These are phyloP conservation scores for Cyberlindnera amylophila DNA, from an alignment of 805 yeast genomes.

Conservation along the genomic window DNA sequence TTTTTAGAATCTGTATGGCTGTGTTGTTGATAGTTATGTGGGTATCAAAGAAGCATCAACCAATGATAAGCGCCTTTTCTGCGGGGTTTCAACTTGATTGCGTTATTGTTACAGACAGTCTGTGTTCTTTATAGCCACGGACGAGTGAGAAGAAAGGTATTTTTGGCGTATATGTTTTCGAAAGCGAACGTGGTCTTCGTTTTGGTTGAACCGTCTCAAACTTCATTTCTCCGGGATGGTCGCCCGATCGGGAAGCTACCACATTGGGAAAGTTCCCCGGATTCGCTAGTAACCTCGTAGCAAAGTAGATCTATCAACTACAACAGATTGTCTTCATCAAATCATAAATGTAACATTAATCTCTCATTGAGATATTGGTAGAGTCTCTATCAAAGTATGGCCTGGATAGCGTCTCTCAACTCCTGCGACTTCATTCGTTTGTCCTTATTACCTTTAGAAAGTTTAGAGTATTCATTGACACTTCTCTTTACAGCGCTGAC, in stretches of 20 bases:
- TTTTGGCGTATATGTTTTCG: no score
- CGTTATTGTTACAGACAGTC: background rate
- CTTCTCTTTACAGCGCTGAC: conserved; percentile 16
- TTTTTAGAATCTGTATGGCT: no score
- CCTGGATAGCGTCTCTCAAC: conserved; percentile 18
- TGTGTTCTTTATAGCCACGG: no score
- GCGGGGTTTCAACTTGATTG: background rate
- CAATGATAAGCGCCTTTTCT: background rate
- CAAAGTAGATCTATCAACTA: background rate
- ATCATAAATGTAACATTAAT: no score
- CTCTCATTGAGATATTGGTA: background rate
- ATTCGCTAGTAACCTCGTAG: background rate
- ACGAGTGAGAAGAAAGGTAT: no score
- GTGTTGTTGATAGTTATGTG: no score
- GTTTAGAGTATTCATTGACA: conserved; percentile 20
- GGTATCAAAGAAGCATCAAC: background rate
- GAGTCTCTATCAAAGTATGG: conserved; percentile 10
- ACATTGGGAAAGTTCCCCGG: conserved; percentile 3
- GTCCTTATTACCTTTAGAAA: conserved; percentile 5
- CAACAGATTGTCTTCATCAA: no score
- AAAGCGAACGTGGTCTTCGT: no score
- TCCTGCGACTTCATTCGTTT: conserved; percentile 12
- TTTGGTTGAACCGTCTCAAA: no score
- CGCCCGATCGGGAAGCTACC: conserved; percentile 6
- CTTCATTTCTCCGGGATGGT: no score